Conservation (phyloP, 1,139 yeast species). For the Saccharomycopsis hybrid region DNA sequence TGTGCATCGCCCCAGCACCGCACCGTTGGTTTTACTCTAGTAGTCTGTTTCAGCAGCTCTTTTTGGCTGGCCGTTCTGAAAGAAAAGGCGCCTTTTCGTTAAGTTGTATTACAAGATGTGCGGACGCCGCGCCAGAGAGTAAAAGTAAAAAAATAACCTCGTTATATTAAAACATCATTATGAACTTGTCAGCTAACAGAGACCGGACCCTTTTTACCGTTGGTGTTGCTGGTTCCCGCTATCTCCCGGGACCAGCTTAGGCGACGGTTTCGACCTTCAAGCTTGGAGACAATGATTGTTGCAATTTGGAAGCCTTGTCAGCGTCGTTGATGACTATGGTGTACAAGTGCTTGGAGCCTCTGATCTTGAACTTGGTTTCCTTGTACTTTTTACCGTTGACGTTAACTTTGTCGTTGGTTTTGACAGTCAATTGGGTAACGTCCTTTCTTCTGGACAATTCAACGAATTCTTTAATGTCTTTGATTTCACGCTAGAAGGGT, state of each 20-base stretch:
- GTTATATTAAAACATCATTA: constrained; percentile 8
- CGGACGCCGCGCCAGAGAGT: too few relatives aligned
- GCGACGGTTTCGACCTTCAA: constrained; percentile 45
- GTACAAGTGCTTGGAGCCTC: constrained; percentile 93
- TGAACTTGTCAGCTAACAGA: too few relatives aligned
- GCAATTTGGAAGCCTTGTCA: constrained; percentile 96
- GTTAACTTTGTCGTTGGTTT: constrained; percentile 81
- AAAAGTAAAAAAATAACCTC: constrained; percentile 2
- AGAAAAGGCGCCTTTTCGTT: too few relatives aligned
- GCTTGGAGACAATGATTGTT: constrained; percentile 97
- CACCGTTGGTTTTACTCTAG: too few relatives aligned
- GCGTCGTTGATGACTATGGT: constrained; percentile 95
- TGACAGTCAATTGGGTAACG: constrained; percentile 87
- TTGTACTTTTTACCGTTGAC: constrained; percentile 80
- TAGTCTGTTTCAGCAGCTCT: too few relatives aligned
- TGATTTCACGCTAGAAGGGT: constrained; percentile 55
- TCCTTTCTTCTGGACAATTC: constrained; percentile 98
- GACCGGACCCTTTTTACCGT: too few relatives aligned
- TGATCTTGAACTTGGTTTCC: constrained; percentile 98
- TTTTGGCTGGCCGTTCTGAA: too few relatives aligned
- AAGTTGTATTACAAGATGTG: too few relatives aligned
- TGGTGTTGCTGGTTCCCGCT: too few relatives aligned
- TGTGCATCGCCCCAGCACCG: too few relatives aligned
- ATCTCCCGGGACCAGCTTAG: too few relatives aligned
- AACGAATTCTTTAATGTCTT: constrained; percentile 96